Evolutionary conservation across 768 basidiomycete species (phyloP), one percentile per base, ranked within the genome.

Genomic region (Xerocomellus chrysenteron): DNA sequence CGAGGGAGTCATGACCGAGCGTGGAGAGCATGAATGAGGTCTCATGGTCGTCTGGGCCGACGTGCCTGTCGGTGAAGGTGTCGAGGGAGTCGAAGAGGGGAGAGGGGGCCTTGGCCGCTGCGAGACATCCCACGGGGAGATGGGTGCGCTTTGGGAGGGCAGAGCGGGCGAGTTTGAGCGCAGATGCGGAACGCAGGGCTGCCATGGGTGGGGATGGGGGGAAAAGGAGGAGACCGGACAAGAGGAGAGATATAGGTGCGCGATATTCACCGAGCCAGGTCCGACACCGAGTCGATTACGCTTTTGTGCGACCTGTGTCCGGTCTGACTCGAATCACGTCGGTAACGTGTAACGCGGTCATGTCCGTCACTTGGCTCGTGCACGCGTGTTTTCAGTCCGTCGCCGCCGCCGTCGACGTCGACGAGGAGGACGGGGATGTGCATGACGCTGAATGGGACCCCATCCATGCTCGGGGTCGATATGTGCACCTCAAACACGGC

Each of bases 1-100:
- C 93, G 82, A 98, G 87, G 39, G 88, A 85, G 57, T 85, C 76
- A 69, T 92, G 97, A 26, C 95, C 95, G 30, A 99, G 74, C 56
- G 80, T 78, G 4, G 80, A 75, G 58, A 99, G 88, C 96, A 98
- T 98, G 44, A 78, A 77, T 3, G 81, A 75, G 26, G 87, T 83
- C 74, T 96, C 94, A n/a, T 75, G 72, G 56, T 84, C 84, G 68
- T 94, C 88, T 14, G 96, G 96, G 14, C 96, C 97, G 63, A 98
- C 86, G 73, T 99, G 96, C 33, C 96, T 85, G 64, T 91, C 85
- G 44, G 86, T 72, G 75, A 98, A 98, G 35, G 87, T 89, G 75
- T 99, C 96, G 60, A 97, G 79, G 2, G 94, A 85, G 13, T 86
- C 81, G 70, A 96, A 93, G 60, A 95, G 78, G 32, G 86, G 83